phyloP scores from a whole-genome alignment of 2,329 filamentous ascomycete genomes.

The Hypoxylon sp. region DNA sequence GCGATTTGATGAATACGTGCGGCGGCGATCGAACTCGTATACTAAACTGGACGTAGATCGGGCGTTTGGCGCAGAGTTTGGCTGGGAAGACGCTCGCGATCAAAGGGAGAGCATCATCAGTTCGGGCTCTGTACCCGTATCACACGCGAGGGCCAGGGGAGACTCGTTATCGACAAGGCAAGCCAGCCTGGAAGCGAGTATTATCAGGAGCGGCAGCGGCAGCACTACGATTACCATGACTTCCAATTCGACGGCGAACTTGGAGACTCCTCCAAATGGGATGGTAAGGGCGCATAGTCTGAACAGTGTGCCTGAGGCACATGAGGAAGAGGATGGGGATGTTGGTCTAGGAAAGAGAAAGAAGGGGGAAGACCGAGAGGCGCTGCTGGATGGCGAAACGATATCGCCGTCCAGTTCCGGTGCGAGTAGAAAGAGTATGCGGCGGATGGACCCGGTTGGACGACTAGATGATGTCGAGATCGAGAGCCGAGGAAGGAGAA shows the following conservation, averaged over 20 bases:
- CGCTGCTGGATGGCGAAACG: constrained; percentile 16
- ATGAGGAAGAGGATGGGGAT: constrained; percentile 46
- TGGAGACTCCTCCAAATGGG: constrained; percentile 22
- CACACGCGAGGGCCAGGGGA: constrained; percentile 40
- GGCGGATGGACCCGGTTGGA: constrained; percentile 37
- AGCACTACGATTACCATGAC: constrained; percentile 21
- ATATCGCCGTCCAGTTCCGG: constrained; percentile 36
- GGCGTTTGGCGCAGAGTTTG: constrained; percentile 52
- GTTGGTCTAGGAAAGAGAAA: not conserved
- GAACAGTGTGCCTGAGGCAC: constrained; percentile 49
- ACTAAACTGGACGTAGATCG: constrained; percentile 50
- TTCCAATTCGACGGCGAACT: constrained; percentile 27
- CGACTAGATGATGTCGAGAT: constrained; percentile 47
- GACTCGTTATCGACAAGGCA: constrained; percentile 45
- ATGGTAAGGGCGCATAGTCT: constrained; percentile 46
- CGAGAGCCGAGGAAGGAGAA: constrained; percentile 32
- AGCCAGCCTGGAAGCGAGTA: constrained; percentile 46
- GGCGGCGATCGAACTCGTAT: constrained; percentile 49
- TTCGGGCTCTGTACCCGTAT: constrained; percentile 38
- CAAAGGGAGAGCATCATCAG: constrained; percentile 34
- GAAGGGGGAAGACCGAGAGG: constrained; percentile 20
- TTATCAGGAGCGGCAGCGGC: constrained; percentile 29
- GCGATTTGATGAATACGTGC: constrained; percentile 61
- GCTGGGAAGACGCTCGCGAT: constrained; percentile 41
- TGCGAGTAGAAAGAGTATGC: constrained; percentile 15